Evolutionary conservation across 257 asterid genomes (phyloP), one percentile per base, ranked within the genome.

Genomic region (Perilla frutescens): DNA sequence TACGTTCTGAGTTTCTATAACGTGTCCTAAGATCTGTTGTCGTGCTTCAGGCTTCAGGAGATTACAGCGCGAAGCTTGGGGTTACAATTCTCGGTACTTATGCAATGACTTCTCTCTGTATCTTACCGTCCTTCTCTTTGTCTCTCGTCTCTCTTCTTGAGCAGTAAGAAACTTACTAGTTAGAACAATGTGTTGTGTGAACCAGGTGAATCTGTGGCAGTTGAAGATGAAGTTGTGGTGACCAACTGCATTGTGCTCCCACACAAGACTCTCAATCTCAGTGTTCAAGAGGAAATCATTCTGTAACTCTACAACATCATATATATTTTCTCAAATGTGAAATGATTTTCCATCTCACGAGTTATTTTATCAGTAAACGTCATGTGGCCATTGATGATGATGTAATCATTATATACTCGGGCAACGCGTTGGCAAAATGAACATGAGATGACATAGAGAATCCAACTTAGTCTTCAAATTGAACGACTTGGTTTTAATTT

Each of bases 191-290:
- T 20, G 8, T 14, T 39, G n/a, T 45, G 67, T 57, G 65, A 74
- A 55, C 4, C 89, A 90, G 98, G 98, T 79, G 98, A 92, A 80
- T 83, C 94, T 11, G 98, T 92, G 56, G 59, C 74, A 1, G 98
- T 90, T 31, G 96, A 92, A 82, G 98, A 92, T 74, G 98, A 92
- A 84, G 92, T 92, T 3, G 98, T 87, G 55, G 91, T 88, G 70
- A 81, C 80, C 66, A 88, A 86, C 81, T 71, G 96, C 89, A 88
- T 92, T 61, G 96, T 92, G 47, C 93, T 92, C 49, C 97, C 97
- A 69, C 81, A 90, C 84, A 92, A 88, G 86, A 92, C 93, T 39
- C 91, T 92, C 54, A 84, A 85, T 67, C 87, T 92, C 3, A 90
- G 97, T 72, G 97, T 92, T 68, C 97, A 90, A 62, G 97, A 92